phyloP scores from a whole-genome alignment of 768 basidiomycete genomes.

The Xanthoconium stramineum region DNA sequence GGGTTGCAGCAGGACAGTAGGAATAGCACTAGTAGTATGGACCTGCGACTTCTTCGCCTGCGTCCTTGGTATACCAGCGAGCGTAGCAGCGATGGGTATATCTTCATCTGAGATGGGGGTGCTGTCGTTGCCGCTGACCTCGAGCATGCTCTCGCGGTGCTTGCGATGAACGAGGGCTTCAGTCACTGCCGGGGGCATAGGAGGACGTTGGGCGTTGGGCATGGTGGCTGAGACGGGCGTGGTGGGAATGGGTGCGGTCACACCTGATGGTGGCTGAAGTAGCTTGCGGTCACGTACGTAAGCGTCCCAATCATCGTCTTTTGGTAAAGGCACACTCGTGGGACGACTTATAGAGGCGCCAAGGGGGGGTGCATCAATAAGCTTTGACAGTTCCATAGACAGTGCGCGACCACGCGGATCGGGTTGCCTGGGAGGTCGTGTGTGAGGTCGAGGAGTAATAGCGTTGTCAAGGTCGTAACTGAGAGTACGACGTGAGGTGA shows the following conservation, averaged over 20 bases:
- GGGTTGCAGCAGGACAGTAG: slow-evolving; percentile 27
- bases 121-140: slow-evolving; percentile 33
- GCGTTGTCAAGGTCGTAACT: slow-evolving; percentile 61
- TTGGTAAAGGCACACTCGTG: slow-evolving; percentile 61
- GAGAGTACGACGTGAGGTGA: slow-evolving; percentile 64
- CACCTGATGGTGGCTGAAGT: slow-evolving; percentile 77
- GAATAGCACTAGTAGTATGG: slow-evolving; percentile 22
- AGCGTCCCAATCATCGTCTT: slow-evolving; percentile 79
- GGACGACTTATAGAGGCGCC: slow-evolving; percentile 63
- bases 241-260: slow-evolving; percentile 76
- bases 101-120: slow-evolving; percentile 36
- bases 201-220: slow-evolving; percentile 39
- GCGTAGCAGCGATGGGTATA: slow-evolving; percentile 27
- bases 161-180: slow-evolving; percentile 74
- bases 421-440: slow-evolving; percentile 65
- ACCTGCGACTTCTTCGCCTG: slow-evolving; percentile 21
- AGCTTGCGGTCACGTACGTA: slow-evolving; percentile 85
- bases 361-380: slow-evolving; percentile 41
- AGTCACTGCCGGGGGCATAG: slow-evolving; percentile 68
- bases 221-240: slow-evolving; percentile 40
- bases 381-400: slow-evolving; percentile 65
- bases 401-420: slow-evolving; percentile 69
- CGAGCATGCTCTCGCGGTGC: slow-evolving; percentile 66
- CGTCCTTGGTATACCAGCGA: slow-evolving; percentile 6
- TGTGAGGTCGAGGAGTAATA: slow-evolving; percentile 51